Evolutionary conservation across 2,329 filamentous ascomycete species (phyloP).

Genomic region (Mycocentrospora acerina): DNA sequence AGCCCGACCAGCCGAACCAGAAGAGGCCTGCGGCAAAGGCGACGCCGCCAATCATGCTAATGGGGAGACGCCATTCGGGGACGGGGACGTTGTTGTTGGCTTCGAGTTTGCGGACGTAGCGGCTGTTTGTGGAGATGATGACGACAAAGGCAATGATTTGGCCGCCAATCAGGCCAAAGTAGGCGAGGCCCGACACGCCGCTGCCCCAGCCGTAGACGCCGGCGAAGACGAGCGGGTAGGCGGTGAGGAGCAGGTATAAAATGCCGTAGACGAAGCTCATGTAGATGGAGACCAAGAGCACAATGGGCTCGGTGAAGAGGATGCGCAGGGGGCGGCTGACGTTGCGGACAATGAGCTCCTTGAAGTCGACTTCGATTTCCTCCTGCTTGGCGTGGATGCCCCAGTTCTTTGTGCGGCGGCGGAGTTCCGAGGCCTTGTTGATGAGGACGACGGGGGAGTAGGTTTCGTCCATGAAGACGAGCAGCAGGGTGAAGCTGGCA

Average conservation of each 20-base stretch:
- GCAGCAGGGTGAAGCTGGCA: conserved; percentile 48
- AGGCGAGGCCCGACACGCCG: conserved; percentile 75
- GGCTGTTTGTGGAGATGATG: conserved; percentile 64
- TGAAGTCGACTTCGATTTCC: conserved; percentile 55
- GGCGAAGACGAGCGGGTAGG: conserved; percentile 80
- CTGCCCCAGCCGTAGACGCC: conserved; percentile 67
- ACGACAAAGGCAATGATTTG: conserved; percentile 67
- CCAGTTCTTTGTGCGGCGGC: conserved; percentile 60
- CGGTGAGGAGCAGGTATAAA: conserved; percentile 64
- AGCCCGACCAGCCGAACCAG: conserved; percentile 45
- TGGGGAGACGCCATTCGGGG: conserved; percentile 60
- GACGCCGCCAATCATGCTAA: conserved; percentile 55
- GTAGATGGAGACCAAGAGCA: conserved; percentile 51
- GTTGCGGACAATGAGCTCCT: conserved; percentile 54
- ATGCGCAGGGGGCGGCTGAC: conserved; percentile 54
- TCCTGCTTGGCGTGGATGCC: conserved; percentile 62
- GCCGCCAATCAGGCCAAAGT: conserved; percentile 80
- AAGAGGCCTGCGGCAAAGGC: conserved; percentile 37
- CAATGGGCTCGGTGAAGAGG: conserved; percentile 53
- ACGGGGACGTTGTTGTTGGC: conserved; percentile 54
- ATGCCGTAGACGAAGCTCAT: conserved; percentile 44
- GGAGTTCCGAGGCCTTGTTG: conserved; percentile 56
- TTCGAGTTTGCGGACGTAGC: conserved; percentile 57
- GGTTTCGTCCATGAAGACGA: conserved; percentile 59
- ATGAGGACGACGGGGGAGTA: conserved; percentile 62